These are phyloP conservation scores for Fusarium sp. DNA, from an alignment of 2,329 filamentous ascomycete genomes.

Conservation along the genomic window DNA sequence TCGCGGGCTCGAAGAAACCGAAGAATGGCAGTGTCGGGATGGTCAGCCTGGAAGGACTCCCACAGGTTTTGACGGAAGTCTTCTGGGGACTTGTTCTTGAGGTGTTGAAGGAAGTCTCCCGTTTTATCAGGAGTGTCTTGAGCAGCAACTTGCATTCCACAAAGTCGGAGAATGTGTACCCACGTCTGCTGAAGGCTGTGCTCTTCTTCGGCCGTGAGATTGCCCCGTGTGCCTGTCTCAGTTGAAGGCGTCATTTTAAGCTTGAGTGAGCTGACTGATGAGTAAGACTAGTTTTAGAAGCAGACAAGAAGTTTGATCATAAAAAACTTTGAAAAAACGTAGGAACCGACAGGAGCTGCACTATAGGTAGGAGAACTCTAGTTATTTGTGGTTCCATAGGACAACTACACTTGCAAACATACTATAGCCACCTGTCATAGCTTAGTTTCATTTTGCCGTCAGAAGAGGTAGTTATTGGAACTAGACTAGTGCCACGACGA, in stretches of 20 bases:
- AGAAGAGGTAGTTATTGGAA: not conserved
- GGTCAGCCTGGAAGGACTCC: conserved; percentile 41
- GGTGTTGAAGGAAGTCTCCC: conserved; percentile 1
- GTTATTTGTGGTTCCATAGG: conserved; percentile 10
- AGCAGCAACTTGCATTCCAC: conserved; percentile 7
- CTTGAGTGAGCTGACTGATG: conserved; percentile 15
- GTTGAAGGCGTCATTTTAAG: conserved; percentile 22
- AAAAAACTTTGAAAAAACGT: not conserved
- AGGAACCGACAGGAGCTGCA: no score
- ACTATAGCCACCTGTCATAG: not conserved
- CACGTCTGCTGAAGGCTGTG: conserved; percentile 33
- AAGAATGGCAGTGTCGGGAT: conserved; percentile 54
- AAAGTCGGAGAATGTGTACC: conserved; percentile 34
- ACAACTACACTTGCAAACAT: not conserved
- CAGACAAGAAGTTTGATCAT: conserved; percentile 9
- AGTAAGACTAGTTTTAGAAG: not conserved
- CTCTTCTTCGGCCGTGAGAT: conserved; percentile 32
- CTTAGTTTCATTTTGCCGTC: no score
- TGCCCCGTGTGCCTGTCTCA: conserved; percentile 33
- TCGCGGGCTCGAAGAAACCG: conserved; percentile 56
- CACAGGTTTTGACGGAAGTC: conserved; percentile 26
- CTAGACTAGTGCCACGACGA: conserved; percentile 1
- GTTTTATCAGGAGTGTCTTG: conserved; percentile 7
- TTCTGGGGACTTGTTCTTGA: conserved; percentile 27
- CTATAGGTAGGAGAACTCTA: not conserved